Base-by-base conservation (phyloP, 2,329 filamentous ascomycete genomes). In the Trichoderma cornu-damae region DNA sequence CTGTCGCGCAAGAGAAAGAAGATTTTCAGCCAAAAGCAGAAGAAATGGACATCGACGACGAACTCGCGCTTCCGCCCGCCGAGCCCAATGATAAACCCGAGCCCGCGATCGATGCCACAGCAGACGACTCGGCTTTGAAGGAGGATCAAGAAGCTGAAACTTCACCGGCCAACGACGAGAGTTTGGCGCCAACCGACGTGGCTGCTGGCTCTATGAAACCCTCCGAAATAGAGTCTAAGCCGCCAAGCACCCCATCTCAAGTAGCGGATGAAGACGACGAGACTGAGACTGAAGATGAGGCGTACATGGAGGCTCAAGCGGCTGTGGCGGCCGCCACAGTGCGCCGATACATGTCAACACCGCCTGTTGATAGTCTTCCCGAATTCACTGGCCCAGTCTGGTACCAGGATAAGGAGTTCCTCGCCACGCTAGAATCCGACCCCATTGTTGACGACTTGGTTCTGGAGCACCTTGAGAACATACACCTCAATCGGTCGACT, bases 251-350 rank as follows among this genome's bases (percentile, higher is more conserved):
- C 6, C 77, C 78, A 3, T 80, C 78, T 3, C 77, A 77, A 38
- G 71, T 74, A 28, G 74, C 74, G 28, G 76, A 78, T 16, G 77
- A 79, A 49, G 79, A 79, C 30, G 73, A 81, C 50, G 78, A 79
- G 47, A 82, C 79, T 2, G 79, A 83, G 60, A 75, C 79, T 6
- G 80, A 83, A 49, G 79, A 78, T 40, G 73, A 79, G 35, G 75
- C 79, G n/a, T 75, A 73, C 35, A 71, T 77, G 60, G 75, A 75
- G n/a, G 68, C 79, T 24, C 77, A 79, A 38, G 71, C 73, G 5
- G 75, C 80, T 26, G 52, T 22, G 5, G 52, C 52, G 5, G 32
- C 24, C 26, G 52, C 34, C 26, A 38, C 52, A 12, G 52, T 55
- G n/a, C 75, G 81, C 9, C 74, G 77, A 53, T 78, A 75, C 57